Evolutionary conservation across 2,329 filamentous ascomycete species (phyloP), one percentile per base, ranked within the genome.

Genomic region (Aspergillus fijiensis): DNA sequence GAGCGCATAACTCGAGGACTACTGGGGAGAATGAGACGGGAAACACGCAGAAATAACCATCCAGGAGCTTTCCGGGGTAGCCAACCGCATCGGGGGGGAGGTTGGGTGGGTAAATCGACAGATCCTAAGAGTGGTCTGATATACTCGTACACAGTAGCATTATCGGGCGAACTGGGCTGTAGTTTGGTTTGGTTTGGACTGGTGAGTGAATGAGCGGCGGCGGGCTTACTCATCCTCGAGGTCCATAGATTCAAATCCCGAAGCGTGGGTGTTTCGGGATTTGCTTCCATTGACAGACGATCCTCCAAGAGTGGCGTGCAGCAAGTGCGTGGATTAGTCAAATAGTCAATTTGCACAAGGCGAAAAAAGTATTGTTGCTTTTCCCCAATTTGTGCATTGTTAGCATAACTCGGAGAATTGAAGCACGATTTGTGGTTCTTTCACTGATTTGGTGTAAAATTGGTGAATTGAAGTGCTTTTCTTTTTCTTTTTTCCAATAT

Each of bases 161-260:
- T 45, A 16, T 29, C 27, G 33, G 33, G 33, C 33, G 33, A 35
- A 6, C 33, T 35, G 33, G 33, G 33, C 33, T 35, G 33, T 7
- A 19, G 6, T 45, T 12, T 45, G 16, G 5, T 45, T 45, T 51
- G 29, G 21, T 27, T 29, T 29, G 33, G 53, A 31, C 51, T 45
- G 16, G 14, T 16, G 39, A 19, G 16, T n/a, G 39, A 45, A 5
- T 62, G 58, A 60, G 59, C 61, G 59, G 62, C 49, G 53, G 58
- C 23, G 29, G 61, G 70, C 66, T 71, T 67, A 74, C 66, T 71
- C 72, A 70, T 70, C 66, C 64, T 65, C 51, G 45, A 49, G 57
- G 60, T 62, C 60, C 58, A 61, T 50, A 42, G 59, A 61, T 57
- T 54, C 73, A 75, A 74, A 75, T 72, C 73, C 73, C 73, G 73